Evolutionary conservation across 1,284 basidiomycete genomes (phyloP), one percentile per base, ranked within the genome.

Genomic region (Neonothopanus nambi): DNA sequence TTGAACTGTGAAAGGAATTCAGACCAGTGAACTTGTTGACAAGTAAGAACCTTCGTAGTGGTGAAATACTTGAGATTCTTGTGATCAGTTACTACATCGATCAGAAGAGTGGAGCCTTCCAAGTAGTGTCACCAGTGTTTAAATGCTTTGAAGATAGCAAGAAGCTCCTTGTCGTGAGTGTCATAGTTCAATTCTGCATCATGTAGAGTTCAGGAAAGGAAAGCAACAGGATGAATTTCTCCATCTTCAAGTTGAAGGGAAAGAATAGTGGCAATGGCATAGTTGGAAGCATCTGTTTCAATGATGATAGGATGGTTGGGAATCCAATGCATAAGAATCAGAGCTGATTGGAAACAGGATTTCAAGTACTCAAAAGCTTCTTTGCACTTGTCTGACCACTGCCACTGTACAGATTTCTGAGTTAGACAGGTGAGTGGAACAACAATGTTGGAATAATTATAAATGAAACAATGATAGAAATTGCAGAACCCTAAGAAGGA

Each of bases 291-390:
- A 45, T 48, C 56, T 3, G 55, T 56, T 5, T 48, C 18, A 63
- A 65, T 30, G 74, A 67, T 26, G 71, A 71, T 8, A 74, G 59
- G 63, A 74, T 75, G 5, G 54, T 57, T 51, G 2, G 48, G 48
- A 21, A 26, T 21, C 20, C 20, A 50, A 18, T 28, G 26, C 5
- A 11, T 5, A 28, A 28, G 26, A 28, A 28, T 11, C 26, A 11
- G 26, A 5, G 26, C 26, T 5, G 26, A 5, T 5, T 5, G 5
- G 26, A 28, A 28, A 28, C 5, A 11, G 11, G 11, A 28, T 28
- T 28, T 28, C 5, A 28, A 11, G 11, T 28, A 11, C 5, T 28
- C 11, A 39, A 39, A 39, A 13, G 37, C 37, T 5, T 5, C 37
- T 39, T 15, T 5, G 13, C 6, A 5, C 5, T 39, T 13, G 13